Percentiles rank a stretch among this genome's conserved stretches.
Conservation (phyloP, 2,329 filamentous ascomycete species). For the Epichloe aotearoae region DNA sequence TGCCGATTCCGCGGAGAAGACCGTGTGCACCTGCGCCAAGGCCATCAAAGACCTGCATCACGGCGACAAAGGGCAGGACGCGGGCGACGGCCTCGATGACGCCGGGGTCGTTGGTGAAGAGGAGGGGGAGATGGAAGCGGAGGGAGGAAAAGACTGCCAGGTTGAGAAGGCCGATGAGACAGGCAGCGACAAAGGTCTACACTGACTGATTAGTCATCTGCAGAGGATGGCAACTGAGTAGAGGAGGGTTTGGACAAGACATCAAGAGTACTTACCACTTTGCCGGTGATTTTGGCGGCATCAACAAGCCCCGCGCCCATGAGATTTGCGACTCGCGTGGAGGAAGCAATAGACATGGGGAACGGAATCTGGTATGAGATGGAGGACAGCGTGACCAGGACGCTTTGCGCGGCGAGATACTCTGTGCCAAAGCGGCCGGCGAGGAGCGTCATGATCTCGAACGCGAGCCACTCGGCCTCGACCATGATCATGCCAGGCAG, state of each 20-base stretch:
- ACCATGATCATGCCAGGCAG: constrained; percentile 89
- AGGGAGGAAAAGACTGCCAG: constrained; percentile 54
- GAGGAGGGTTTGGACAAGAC: too few relatives aligned
- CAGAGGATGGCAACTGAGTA: too few relatives aligned
- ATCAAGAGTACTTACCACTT: constrained; percentile 46
- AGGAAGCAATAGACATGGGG: constrained; percentile 75
- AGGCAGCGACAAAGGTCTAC: constrained; percentile 46
- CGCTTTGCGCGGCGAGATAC: constrained; percentile 75
- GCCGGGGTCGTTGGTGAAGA: constrained; percentile 63
- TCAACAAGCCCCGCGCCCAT: constrained; percentile 76
- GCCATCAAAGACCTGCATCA: constrained; percentile 84
- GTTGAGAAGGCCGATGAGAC: constrained; percentile 68
- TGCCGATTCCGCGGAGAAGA: constrained; percentile 72
- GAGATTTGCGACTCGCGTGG: constrained; percentile 79
- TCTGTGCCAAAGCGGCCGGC: constrained; percentile 67
- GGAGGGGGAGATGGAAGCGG: constrained; percentile 54
- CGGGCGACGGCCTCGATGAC: constrained; percentile 55
- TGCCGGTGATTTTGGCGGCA: constrained; percentile 68
- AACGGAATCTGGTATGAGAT: constrained; percentile 89
- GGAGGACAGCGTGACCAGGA: constrained; percentile 63
- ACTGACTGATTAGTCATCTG: neutral
- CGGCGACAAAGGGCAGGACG: constrained; percentile 67
- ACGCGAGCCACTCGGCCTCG: constrained; percentile 83
- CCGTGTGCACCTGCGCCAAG: constrained; percentile 70
- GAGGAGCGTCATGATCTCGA: constrained; percentile 79